Evolutionary conservation across 2,329 filamentous ascomycete genomes (phyloP), one percentile per base, ranked within the genome.

Genomic region (Sclerotinia minor): DNA sequence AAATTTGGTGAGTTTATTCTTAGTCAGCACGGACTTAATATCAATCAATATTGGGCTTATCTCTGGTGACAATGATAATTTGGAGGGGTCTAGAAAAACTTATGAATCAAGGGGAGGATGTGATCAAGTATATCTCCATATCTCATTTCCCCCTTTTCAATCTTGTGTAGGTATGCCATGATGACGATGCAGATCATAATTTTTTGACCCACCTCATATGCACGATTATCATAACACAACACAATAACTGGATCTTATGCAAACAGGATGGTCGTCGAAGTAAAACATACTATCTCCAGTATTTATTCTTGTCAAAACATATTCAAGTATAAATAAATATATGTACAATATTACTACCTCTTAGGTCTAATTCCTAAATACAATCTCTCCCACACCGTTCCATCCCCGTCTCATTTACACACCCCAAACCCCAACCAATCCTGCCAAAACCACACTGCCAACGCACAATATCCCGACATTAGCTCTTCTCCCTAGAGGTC

Each of bases 161-260:
- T 54, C 29, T 54, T 29, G 52, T 35, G 29, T 15, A 38, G n/a
- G 32, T 38, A 57, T 13, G 29, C 32, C 35, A 38, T 41, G 54
- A 57, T 57, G 54, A 57, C 32, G 54, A 38, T 57, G 54, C 54
- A 57, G 54, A 38, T 57, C 54, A 57, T 57, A 41, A 57, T 15
- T 41, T 41, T 24, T 17, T 24, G 54, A 57, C 54, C 54, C 54
- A 57, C 54, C 54, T 24, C 32, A 17, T 17, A 41, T 38, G 32
- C 54, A 32, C 38, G 35, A 32, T 9, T 38, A 38, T 24, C 29
- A 57, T 7, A 57, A 41, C 53, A 55, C 54, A 57, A 54, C 38
- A 41, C 38, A 41, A 6, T 35, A 17, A 35, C 19, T 35, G 9
- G 29, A 35, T 57, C 54, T 55, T 38, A 41, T 57, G 54, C 54